Conservation (phyloP, 208 protist species). For the Eutreptiella sp. region DNA sequence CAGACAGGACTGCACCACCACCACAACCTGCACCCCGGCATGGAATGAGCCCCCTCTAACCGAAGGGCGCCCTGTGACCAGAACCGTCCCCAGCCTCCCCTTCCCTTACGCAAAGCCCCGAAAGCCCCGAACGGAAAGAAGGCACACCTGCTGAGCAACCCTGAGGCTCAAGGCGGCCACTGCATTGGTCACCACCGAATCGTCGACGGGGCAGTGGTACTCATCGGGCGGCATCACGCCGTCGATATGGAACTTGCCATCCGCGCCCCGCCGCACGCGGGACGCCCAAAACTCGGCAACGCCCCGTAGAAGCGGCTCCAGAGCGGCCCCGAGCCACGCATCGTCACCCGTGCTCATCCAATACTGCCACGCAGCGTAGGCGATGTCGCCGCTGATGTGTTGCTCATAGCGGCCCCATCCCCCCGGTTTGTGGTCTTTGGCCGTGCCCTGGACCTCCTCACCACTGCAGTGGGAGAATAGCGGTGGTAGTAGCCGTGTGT, state of each 20-base stretch:
- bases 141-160: not conserved
- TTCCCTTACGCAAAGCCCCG: constrained; percentile 34
- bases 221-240: constrained; percentile 41
- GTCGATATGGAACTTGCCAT: constrained; percentile 23
- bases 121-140: too few relatives aligned
- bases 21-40: too few relatives aligned
- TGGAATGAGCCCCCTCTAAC: too few relatives aligned
- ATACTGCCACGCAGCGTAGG: constrained; percentile 33
- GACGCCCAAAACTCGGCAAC: constrained; percentile 41
- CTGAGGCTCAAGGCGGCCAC: constrained; percentile 26
- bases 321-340: constrained; percentile 13
- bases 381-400: constrained; percentile 44
- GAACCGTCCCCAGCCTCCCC: too few relatives aligned
- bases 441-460: too few relatives aligned
- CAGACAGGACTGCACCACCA: too few relatives aligned
- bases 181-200: constrained; percentile 44
- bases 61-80: too few relatives aligned
- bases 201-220: constrained; percentile 36
- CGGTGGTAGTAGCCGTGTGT: too few relatives aligned
- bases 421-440: too few relatives aligned
- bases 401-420: too few relatives aligned
- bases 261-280: constrained; percentile 10
- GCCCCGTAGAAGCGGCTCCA: constrained; percentile 20
- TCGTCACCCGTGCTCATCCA: constrained; percentile 28
- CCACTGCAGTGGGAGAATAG: too few relatives aligned